Base-by-base conservation (phyloP, 1,139 yeast genomes). In the Saccharomycopsis hybrid region DNA sequence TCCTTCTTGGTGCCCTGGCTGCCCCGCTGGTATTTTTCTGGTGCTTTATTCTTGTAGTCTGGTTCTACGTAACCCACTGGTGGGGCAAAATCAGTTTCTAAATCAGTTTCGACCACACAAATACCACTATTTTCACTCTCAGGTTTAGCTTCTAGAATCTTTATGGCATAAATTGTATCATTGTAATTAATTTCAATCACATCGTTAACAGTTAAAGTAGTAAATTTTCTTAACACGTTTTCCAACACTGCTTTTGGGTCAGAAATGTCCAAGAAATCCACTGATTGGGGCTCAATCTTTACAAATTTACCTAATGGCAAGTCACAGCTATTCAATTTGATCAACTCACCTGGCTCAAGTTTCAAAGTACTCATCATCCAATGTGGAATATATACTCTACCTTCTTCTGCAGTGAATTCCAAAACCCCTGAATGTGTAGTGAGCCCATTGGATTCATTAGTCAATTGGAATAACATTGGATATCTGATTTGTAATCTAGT, bases 21-120 rank as follows among this genome's bases (percentile, higher is more conserved):
- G 3, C 27, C 36, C 29, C 59, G 55, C 51, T 55, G n/a, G 48
- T 48, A 52, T 46, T 54, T 53, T 39, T 57, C 58, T 27, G 52
- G 48, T 44, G 56, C 54, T 43, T 57, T 52, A 44, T 64, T 60
- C 4, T 62, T 68, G 57, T 80, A 80, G 58, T 80, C 85, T 1
- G 95, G 95, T 62, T 92, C 98, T 31, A 87, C 96, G 62, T 94
- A 94, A 0, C 99, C 99, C 3, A 92, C 96, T 0, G 98, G 99
- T 3, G 98, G 96, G 2, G 97, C 98, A 70, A 94, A 94, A 63
- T 94, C 99, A 0, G 97, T 95, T 55, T 87, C 95, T 57, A 94
- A 74, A 70, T 94, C 98, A 0, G 98, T 94, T 63, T 94, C 99
- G 33, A 94, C 89, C 25, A 92, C 97, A 72, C 97, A 92, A 24